Evolutionary conservation across 192 early-diverging fungal genomes (phyloP).

Genomic region (Umbelopsis sp.): DNA sequence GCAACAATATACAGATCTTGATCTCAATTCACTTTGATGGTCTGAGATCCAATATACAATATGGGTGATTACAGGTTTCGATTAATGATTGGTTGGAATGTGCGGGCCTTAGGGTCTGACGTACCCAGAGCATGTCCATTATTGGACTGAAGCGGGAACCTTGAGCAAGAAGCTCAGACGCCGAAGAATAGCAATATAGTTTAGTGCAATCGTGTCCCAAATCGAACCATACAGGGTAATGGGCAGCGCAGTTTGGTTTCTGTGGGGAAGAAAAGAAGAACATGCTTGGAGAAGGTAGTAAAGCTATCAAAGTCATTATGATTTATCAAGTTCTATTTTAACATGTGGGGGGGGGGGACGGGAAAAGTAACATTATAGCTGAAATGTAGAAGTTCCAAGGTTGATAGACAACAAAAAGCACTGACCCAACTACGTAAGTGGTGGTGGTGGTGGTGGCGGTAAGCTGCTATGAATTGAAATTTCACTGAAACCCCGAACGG

Average conservation of each 20-base stretch:
- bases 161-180: neutral
- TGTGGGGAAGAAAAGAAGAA: slow-evolving; percentile 12
- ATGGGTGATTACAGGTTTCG: too few relatives aligned
- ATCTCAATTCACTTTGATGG: too few relatives aligned
- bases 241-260: neutral
- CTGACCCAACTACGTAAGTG: neutral
- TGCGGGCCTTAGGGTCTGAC: neutral
- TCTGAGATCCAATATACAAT: neutral
- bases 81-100: neutral
- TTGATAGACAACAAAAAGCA: too few relatives aligned
- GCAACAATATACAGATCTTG: too few relatives aligned
- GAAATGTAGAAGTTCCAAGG: too few relatives aligned
- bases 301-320: too few relatives aligned
- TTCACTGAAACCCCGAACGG: neutral
- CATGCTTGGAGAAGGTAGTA: too few relatives aligned
- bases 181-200: neutral
- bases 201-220: neutral
- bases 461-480: too few relatives aligned
- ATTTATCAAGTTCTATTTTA: too few relatives aligned
- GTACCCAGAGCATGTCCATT: neutral
- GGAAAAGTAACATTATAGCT: too few relatives aligned
- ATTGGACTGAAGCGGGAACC: slow-evolving; percentile 1
- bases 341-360: too few relatives aligned
- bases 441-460: neutral
- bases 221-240: neutral